A percentile compares a stretch with the other conserved stretches of the same genome.
phyloP scores from a whole-genome alignment of 257 asterid genomes.

The Marsdenia floribunda region DNA sequence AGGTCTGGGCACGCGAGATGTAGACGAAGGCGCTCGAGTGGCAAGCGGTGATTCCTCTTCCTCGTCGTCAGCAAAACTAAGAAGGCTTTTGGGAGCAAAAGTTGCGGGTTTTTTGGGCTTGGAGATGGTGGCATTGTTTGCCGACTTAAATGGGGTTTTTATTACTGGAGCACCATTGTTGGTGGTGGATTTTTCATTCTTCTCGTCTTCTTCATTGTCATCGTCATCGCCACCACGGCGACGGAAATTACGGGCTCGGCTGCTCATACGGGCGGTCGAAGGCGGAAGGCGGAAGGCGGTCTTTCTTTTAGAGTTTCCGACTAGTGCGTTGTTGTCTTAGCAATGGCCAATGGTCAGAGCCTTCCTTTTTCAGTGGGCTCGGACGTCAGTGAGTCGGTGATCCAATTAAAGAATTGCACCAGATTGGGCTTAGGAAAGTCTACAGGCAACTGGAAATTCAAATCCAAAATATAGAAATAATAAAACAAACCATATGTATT shows the following conservation, averaged over 20 bases:
- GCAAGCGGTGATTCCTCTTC: constrained; percentile 43
- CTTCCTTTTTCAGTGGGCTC: background rate
- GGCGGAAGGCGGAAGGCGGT: constrained; percentile 7
- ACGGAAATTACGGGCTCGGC: constrained; percentile 70
- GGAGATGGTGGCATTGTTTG: constrained; percentile 32
- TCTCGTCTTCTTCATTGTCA: constrained; percentile 23
- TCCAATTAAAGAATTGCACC: background rate
- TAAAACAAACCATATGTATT: no score
- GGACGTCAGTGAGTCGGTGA: no score
- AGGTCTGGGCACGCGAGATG: constrained; percentile 40
- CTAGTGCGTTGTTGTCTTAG: background rate
- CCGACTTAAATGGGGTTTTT: constrained; percentile 30
- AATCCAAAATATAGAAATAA: no score
- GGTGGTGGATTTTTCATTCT: constrained; percentile 18
- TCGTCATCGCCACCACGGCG: constrained; percentile 77
- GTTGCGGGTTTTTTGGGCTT: constrained; percentile 53
- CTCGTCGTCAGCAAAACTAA: constrained; percentile 76
- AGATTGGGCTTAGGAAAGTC: no score
- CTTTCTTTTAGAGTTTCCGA: background rate
- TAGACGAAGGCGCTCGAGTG: constrained; percentile 46
- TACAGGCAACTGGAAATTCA: no score
- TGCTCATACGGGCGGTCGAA: constrained; percentile 43
- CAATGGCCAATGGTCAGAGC: background rate
- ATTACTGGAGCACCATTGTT: constrained; percentile 15
- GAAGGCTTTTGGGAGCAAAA: constrained; percentile 51